Evolutionary conservation across 192 early-diverging fungal genomes (phyloP).

Genomic region (Phycomyces nitens): DNA sequence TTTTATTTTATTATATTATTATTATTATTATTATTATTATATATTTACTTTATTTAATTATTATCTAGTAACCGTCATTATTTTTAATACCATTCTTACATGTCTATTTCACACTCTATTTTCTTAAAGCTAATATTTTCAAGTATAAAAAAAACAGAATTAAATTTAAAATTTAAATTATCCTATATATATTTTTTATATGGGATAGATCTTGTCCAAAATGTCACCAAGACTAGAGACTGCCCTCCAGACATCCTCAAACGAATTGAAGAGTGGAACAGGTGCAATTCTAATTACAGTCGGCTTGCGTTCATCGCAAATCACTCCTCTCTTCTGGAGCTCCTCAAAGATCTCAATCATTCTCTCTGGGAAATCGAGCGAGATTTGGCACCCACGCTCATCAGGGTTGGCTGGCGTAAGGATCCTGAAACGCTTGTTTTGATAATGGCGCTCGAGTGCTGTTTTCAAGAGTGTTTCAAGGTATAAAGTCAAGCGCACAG

Average conservation of each 20-base stretch:
- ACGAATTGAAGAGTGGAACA: constrained; percentile 86
- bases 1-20: background rate
- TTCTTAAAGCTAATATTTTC: no score
- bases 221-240: constrained; percentile 56
- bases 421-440: constrained; percentile 49
- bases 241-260: constrained; percentile 72
- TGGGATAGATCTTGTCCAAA: constrained; percentile 35
- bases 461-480: constrained; percentile 70
- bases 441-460: constrained; percentile 27
- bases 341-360: constrained; percentile 65
- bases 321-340: constrained; percentile 60
- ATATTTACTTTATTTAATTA: background rate
- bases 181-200: background rate
- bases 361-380: constrained; percentile 56
- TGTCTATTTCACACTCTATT: no score
- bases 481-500: constrained; percentile 76
- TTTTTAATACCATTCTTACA: background rate
- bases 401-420: constrained; percentile 76
- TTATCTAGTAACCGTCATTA: no score
- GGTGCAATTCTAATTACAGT: constrained; percentile 90
- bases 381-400: constrained; percentile 86
- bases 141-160: no score
- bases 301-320: constrained; percentile 88
- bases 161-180: no score
- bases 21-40: background rate